These are phyloP conservation scores for Byssochlamys sp. DNA, from an alignment of 2,329 filamentous ascomycete species.

Conservation along the genomic window DNA sequence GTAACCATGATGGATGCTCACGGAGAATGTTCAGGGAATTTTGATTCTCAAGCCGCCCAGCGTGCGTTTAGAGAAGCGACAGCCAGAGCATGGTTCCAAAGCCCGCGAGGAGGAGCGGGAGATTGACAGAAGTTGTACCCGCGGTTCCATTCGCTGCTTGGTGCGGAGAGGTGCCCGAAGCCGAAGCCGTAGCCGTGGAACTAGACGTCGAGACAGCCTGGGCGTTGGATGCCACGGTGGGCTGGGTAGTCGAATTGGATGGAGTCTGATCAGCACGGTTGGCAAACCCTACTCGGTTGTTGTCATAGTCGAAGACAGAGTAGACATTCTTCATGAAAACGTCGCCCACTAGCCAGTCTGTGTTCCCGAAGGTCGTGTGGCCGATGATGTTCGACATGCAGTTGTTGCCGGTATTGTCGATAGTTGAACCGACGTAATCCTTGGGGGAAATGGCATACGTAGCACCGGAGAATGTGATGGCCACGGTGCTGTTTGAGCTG, in stretches of 20 bases:
- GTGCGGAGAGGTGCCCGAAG: neutral
- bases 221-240: neutral
- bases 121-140: neutral
- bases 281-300: conserved; percentile 31
- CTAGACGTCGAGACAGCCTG: neutral
- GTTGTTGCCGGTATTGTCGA: conserved; percentile 16
- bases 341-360: conserved; percentile 72
- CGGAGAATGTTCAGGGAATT: neutral
- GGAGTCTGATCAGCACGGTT: conserved; percentile 3
- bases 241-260: neutral
- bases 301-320: conserved; percentile 68
- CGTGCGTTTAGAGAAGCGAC: neutral
- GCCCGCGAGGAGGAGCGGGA: neutral
- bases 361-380: conserved; percentile 52
- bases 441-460: conserved; percentile 57
- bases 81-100: neutral
- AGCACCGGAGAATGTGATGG: conserved; percentile 58
- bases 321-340: conserved; percentile 87
- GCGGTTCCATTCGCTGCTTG: neutral
- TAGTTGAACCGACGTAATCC: conserved; percentile 54
- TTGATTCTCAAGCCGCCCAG: neutral
- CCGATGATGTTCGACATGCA: conserved; percentile 66
- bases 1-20: neutral
- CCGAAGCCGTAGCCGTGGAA: neutral
- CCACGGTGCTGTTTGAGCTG: conserved; percentile 50